A percentile compares a stretch with the other conserved stretches of the same genome.
These are phyloP conservation scores for Suillus subaureus DNA, from an alignment of 768 basidiomycete species.

Conservation along the genomic window DNA sequence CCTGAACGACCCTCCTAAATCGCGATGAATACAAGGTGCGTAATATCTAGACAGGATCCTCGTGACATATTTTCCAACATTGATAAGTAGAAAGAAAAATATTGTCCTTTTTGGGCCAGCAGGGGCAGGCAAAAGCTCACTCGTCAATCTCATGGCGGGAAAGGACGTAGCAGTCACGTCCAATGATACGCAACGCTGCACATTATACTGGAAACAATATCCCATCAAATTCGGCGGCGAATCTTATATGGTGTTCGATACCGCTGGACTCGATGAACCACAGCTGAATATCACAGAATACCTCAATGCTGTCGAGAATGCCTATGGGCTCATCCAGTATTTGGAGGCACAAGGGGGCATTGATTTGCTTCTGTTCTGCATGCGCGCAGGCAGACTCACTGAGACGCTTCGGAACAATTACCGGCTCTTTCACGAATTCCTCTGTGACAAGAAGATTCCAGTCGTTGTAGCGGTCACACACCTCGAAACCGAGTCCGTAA, in stretches of 20 bases:
- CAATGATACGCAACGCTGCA: constrained; percentile 35
- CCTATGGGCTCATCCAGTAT: constrained; percentile 34
- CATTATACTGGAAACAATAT: constrained; percentile 35
- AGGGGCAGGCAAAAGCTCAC: constrained; percentile 36
- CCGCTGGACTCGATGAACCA: constrained; percentile 37
- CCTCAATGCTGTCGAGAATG: constrained; percentile 29
- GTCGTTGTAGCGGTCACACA: constrained; percentile 41
- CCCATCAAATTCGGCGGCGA: constrained; percentile 22
- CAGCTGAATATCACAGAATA: constrained; percentile 27
- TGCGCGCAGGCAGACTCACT: constrained; percentile 41
- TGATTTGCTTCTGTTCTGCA: constrained; percentile 41
- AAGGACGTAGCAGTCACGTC: constrained; percentile 26
- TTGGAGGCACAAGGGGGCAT: constrained; percentile 37
- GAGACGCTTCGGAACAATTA: constrained; percentile 40
- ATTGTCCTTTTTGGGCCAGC: constrained; percentile 46
- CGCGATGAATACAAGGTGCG: neutral
- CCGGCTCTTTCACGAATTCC: constrained; percentile 38
- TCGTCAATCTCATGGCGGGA: constrained; percentile 34
- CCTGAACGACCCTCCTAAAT: neutral
- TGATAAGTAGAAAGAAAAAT: constrained; percentile 23
- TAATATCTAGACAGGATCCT: neutral
- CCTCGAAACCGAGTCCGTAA: constrained; percentile 36
- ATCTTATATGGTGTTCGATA: constrained; percentile 33
- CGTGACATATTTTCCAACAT: neutral
- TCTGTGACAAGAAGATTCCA: constrained; percentile 41